phyloP scores from a whole-genome alignment of 192 early-diverging fungal species.

The Entomortierella beljakovae region DNA sequence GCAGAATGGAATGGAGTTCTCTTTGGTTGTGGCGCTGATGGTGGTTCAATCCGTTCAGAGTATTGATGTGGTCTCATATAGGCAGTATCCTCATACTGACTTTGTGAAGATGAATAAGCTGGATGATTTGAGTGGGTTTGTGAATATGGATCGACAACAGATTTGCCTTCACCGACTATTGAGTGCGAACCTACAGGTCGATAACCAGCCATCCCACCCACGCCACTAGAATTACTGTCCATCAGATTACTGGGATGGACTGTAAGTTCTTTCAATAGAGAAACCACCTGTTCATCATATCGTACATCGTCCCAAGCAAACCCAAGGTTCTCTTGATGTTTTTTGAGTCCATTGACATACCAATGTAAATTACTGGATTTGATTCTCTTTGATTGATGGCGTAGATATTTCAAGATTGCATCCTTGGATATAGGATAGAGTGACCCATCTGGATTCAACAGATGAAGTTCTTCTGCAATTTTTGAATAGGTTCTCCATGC shows the following conservation, averaged over 20 bases:
- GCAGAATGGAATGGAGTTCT: constrained; percentile 31
- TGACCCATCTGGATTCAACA: constrained; percentile 45
- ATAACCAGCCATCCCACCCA: neutral
- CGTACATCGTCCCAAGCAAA: constrained; percentile 50
- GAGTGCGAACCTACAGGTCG: too few relatives aligned
- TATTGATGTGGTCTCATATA: neutral
- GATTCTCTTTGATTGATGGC: constrained; percentile 47
- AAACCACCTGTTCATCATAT: constrained; percentile 48
- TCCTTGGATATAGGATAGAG: constrained; percentile 50
- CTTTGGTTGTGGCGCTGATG: neutral
- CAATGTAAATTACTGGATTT: constrained; percentile 53
- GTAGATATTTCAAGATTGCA: constrained; percentile 48
- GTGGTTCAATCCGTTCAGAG: constrained; percentile 3
- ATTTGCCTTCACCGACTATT: too few relatives aligned
- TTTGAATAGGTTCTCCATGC: constrained; percentile 53
- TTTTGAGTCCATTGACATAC: constrained; percentile 55
- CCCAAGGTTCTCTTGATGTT: constrained; percentile 50
- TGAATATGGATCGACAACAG: too few relatives aligned
- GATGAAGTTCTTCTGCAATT: constrained; percentile 46
- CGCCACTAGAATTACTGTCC: constrained; percentile 8
- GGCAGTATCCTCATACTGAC: constrained; percentile 9
- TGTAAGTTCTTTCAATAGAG: constrained; percentile 48
- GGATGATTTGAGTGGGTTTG: too few relatives aligned
- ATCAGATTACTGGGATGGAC: constrained; percentile 41
- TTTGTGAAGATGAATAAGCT: constrained; percentile 10